Evolutionary conservation across 2,329 filamentous ascomycete genomes (phyloP), one percentile per base, ranked within the genome.

Genomic region (Aspergillus fumigatus): DNA sequence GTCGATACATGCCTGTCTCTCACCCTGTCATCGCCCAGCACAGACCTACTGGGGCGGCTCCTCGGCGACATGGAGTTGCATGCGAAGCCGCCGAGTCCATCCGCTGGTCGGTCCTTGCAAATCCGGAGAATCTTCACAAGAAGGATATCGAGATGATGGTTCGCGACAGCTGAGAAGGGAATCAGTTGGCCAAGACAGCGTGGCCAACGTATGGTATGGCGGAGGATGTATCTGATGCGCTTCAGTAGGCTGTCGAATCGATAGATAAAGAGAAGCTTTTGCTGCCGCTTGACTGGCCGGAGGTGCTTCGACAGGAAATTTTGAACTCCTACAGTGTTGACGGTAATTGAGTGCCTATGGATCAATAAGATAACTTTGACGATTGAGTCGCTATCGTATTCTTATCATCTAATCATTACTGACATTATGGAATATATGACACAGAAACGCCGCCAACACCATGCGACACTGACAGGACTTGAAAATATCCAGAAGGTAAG

Each of bases 141-240:
- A 65, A 51, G 3, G 67, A 70, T 35, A 53, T 62, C 1, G 26
- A 59, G 0, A 21, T 61, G 50, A 21, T 67, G 3, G 61, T 71
- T 3, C 49, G 54, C 2, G 67, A 73, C 57, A 75, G 72, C 59
- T 35, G 73, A 19, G 49, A 51, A 1, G 73, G 70, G 0, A 72
- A 62, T 38, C 19, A 57, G 3, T 55, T 54, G 11, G 74, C 74
- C 1, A 72, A 67, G 45, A 61, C 55, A 23, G 73, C 72, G 0
- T 75, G 73, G 73, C 68, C 72, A 14, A 56, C 57, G 7, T 71
- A 73, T 56, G 69, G 61, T 4, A 73, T 74, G 69, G 59, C 54
- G 27, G 72, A 75, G 52, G 66, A 75, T 56, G 67, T 73, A 47
- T 56, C 64, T 1, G 54, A 58, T 4, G 40, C 54, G 9, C 59